Percentiles rank a stretch among this genome's conserved stretches.
phyloP scores from a whole-genome alignment of 768 basidiomycete genomes.

The Tulasnella sp. region DNA sequence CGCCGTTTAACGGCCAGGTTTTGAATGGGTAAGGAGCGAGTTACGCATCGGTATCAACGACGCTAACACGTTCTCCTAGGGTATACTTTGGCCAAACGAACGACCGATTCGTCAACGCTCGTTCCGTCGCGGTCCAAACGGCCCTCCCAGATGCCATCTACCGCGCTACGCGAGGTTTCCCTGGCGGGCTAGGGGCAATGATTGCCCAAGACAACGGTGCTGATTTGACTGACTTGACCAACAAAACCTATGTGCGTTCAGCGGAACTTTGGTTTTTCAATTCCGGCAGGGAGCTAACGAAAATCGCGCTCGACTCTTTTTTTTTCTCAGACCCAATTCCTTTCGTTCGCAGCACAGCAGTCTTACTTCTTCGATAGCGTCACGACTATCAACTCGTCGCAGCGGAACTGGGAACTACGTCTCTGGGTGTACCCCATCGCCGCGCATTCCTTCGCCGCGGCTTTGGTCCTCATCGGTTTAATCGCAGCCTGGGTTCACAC shows the following conservation, averaged over 20 bases:
- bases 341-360: constrained; percentile 12
- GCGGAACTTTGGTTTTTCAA: too few species aligned
- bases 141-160: constrained; percentile 16
- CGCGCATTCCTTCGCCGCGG: constrained; percentile 14
- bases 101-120: neutral
- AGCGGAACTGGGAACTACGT: constrained; percentile 2
- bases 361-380: constrained; percentile 19
- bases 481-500: constrained; percentile 1
- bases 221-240: neutral
- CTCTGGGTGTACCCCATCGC: constrained; percentile 22
- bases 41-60: neutral
- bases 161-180: constrained; percentile 1
- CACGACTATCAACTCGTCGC: neutral
- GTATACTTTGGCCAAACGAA: neutral
- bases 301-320: neutral
- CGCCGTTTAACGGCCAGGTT: constrained; percentile 14
- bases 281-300: neutral
- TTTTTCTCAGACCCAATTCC: constrained; percentile 11
- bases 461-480: constrained; percentile 8
- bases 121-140: constrained; percentile 10
- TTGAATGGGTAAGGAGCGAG: neutral
- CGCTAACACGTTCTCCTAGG: neutral
- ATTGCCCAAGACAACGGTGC: constrained; percentile 9
- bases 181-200: constrained; percentile 12
- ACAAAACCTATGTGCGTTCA: constrained; percentile 8